A percentile compares a stretch with the other conserved stretches of the same genome.
These are phyloP conservation scores for Volvariella surrecta DNA, from an alignment of 1,284 basidiomycete species.

Conservation along the genomic window DNA sequence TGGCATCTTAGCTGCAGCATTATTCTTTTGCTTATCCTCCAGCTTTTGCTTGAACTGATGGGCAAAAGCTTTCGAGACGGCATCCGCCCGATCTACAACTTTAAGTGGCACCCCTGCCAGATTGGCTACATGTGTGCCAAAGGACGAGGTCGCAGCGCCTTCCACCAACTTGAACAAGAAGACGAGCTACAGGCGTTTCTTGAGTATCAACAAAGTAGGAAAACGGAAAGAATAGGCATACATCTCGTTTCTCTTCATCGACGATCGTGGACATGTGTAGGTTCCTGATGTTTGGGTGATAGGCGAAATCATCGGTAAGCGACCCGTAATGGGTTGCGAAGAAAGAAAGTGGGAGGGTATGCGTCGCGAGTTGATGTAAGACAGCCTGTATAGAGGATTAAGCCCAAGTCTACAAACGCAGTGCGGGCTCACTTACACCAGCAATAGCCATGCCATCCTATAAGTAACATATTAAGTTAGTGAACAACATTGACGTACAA, in stretches of 20 bases:
- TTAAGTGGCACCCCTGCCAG: conserved; percentile 74
- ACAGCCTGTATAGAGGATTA: conserved; percentile 52
- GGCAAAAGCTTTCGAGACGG: conserved; percentile 84
- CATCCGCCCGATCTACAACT: conserved; percentile 83
- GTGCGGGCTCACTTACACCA: conserved; percentile 38
- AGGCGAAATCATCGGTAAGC: conserved; percentile 79
- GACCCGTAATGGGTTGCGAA: conserved; percentile 88
- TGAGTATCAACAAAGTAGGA: conserved; percentile 2
- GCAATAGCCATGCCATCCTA: conserved; percentile 96
- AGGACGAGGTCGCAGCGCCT: conserved; percentile 84
- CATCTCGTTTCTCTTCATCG: conserved; percentile 83
- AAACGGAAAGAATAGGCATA: conserved; percentile 20
- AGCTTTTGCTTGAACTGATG: conserved; percentile 76
- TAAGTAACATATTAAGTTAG: conserved; percentile 9
- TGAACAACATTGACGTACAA: background rate
- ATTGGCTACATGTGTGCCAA: conserved; percentile 88
- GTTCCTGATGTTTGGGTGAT: conserved; percentile 87
- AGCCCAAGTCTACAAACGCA: conserved; percentile 8
- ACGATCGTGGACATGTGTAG: conserved; percentile 95
- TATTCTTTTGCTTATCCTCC: conserved; percentile 50
- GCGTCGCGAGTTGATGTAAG: conserved; percentile 85
- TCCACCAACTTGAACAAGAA: conserved; percentile 92
- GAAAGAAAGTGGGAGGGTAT: conserved; percentile 79
- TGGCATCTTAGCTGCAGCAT: conserved; percentile 51
- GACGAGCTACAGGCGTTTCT: conserved; percentile 46